phyloP scores from a whole-genome alignment of 2,329 filamentous ascomycete species.

The Ascochyta fabae region DNA sequence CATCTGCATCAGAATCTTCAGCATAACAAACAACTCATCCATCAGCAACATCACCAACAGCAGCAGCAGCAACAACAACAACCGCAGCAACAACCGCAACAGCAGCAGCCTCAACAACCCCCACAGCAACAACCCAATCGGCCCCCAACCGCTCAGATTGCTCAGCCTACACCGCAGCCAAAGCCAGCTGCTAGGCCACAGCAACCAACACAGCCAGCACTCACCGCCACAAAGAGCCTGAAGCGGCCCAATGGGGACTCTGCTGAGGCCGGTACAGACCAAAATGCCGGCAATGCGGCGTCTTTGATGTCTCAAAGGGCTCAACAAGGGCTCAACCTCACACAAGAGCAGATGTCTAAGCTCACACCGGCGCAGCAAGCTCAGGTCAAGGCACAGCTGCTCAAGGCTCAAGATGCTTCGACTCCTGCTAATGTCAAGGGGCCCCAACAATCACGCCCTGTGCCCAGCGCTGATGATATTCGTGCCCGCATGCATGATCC shows the following conservation, averaged over 20 bases:
- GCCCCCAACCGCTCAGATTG: slow-evolving; percentile 1
- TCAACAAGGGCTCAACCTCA: slow-evolving; percentile 39
- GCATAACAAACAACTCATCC: too few relatives aligned
- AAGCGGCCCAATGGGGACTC: slow-evolving; percentile 53
- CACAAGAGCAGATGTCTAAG: slow-evolving; percentile 44
- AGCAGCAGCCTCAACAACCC: slow-evolving; percentile 9
- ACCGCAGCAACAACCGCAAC: slow-evolving; percentile 8
- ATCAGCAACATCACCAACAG: slow-evolving; percentile 7
- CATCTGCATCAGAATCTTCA: too few relatives aligned
- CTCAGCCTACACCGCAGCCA: slow-evolving; percentile 18
- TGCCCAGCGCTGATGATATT: slow-evolving; percentile 34
- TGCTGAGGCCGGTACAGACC: slow-evolving; percentile 45
- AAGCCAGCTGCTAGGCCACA: slow-evolving; percentile 28
- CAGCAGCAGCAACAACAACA: slow-evolving; percentile 18
- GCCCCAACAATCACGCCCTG: slow-evolving; percentile 32
- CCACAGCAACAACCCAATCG: slow-evolving; percentile 13
- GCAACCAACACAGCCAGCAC: slow-evolving; percentile 27
- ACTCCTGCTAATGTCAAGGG: slow-evolving; percentile 36
- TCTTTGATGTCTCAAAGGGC: slow-evolving; percentile 45
- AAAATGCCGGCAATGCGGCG: slow-evolving; percentile 25
- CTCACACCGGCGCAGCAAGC: slow-evolving; percentile 43
- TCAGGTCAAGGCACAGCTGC: slow-evolving; percentile 40
- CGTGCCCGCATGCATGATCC: slow-evolving; percentile 36
- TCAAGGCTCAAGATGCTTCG: slow-evolving; percentile 44
- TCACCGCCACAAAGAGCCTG: slow-evolving; percentile 30